Evolutionary conservation across 2,329 filamentous ascomycete species (phyloP).

Genomic region (Fusarium armeniacum): DNA sequence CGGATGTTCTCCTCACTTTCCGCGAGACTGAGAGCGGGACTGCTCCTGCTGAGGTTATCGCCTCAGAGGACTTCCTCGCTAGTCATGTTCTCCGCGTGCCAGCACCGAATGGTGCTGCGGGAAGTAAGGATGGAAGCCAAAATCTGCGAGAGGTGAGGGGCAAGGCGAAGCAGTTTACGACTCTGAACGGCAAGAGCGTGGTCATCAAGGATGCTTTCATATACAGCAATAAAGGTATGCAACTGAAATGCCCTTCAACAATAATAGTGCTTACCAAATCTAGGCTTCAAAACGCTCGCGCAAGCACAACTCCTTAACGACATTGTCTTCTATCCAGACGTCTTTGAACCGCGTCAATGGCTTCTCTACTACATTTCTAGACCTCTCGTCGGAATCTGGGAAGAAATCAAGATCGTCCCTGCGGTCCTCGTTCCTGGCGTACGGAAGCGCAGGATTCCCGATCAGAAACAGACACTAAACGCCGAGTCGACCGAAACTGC

Average conservation of each 20-base stretch:
- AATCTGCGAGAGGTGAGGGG: constrained; percentile 87
- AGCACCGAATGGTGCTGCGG: constrained; percentile 62
- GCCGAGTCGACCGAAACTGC: constrained; percentile 60
- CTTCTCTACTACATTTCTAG: constrained; percentile 95
- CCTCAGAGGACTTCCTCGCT: constrained; percentile 92
- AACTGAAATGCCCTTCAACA: neutral
- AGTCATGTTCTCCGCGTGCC: constrained; percentile 96
- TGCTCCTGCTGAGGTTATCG: constrained; percentile 82
- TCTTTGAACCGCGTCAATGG: constrained; percentile 92
- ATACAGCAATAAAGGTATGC: constrained; percentile 93
- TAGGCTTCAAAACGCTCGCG: constrained; percentile 91
- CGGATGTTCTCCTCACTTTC: constrained; percentile 88
- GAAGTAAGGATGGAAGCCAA: constrained; percentile 68
- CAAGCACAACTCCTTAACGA: constrained; percentile 91
- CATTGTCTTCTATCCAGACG: constrained; percentile 88
- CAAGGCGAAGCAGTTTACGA: constrained; percentile 95
- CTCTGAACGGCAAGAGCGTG: constrained; percentile 91
- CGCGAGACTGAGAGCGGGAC: constrained; percentile 89
- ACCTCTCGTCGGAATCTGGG: constrained; percentile 86
- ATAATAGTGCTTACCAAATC: constrained; percentile 42
- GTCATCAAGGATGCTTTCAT: constrained; percentile 94
- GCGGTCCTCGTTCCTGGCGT: constrained; percentile 69
- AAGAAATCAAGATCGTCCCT: constrained; percentile 78
- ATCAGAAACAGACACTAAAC: constrained; percentile 55
- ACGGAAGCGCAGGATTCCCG: constrained; percentile 56